phyloP scores from a whole-genome alignment of 176 grass and related monocot genomes.

The Aegilops bicornis region DNA sequence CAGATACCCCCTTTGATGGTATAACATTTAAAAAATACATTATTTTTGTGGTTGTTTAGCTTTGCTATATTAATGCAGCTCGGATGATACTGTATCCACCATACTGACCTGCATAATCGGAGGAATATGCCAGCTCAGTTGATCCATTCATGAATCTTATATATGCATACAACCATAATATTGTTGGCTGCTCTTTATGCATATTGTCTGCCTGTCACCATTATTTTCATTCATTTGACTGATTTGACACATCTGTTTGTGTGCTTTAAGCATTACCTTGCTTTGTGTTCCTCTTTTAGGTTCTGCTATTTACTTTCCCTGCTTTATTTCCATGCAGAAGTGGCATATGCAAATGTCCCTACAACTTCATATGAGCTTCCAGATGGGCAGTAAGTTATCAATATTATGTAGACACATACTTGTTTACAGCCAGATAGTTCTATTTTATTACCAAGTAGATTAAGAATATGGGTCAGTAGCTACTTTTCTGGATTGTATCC shows the following conservation, averaged over 20 bases:
- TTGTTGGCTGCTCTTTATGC: background rate
- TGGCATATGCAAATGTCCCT: conserved; percentile 97
- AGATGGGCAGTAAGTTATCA: conserved; percentile 91
- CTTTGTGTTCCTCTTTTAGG: conserved; percentile 14
- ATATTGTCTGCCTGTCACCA: background rate
- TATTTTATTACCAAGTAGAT: conserved; percentile 4
- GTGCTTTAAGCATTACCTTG: background rate
- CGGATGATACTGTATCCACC: background rate
- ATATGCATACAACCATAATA: background rate
- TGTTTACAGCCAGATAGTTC: conserved; percentile 17
- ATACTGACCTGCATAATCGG: background rate
- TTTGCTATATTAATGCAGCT: background rate
- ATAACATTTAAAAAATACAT: conserved; percentile 5
- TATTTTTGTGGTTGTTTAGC: background rate
- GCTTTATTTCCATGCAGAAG: conserved; percentile 70
- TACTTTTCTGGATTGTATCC: background rate
- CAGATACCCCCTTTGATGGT: conserved; percentile 96
- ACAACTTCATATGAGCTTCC: conserved; percentile 98
- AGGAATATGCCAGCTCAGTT: background rate
- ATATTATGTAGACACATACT: conserved; percentile 2
- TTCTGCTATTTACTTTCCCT: conserved; percentile 16
- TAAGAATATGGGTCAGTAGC: background rate
- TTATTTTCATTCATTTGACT: conserved; percentile 6
- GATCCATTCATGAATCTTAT: background rate
- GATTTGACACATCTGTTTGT: background rate